phyloP scores from a whole-genome alignment of 2,329 filamentous ascomycete species.

The Colletotrichum costaricense region DNA sequence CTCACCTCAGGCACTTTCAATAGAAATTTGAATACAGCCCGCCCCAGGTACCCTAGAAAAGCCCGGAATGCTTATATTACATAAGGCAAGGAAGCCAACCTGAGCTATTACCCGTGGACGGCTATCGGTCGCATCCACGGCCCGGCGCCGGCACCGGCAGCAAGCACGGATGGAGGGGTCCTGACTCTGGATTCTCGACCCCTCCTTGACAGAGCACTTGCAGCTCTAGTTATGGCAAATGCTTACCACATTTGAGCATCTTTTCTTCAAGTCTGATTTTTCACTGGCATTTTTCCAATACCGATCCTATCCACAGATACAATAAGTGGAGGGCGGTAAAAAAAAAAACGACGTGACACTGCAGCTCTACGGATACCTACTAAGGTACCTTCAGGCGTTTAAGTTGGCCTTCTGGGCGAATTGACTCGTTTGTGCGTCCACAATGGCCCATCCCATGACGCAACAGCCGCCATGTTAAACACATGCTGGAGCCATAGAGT shows the following conservation, averaged over 20 bases:
- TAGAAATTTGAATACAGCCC: too few species aligned
- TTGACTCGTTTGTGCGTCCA: conserved; percentile 18
- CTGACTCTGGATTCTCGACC: neutral
- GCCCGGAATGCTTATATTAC: neutral
- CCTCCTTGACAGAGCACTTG: conserved; percentile 5
- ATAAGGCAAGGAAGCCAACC: neutral
- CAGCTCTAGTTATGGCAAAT: neutral
- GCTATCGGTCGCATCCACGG: neutral
- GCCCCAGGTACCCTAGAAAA: too few species aligned
- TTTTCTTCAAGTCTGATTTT: conserved; percentile 9
- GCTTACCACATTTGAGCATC: neutral
- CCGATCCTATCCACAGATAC: conserved; percentile 8
- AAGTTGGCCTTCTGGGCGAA: neutral
- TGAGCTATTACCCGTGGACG: neutral
- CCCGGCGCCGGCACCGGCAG: conserved; percentile 20
- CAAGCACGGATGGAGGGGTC: conserved; percentile 15
- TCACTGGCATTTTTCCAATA: neutral
- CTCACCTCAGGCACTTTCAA: neutral
- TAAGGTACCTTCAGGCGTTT: neutral
- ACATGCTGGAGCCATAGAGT: neutral
- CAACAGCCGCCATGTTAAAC: conserved; percentile 9
- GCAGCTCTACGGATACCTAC: neutral
- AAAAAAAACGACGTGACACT: neutral
- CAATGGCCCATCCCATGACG: conserved; percentile 27
- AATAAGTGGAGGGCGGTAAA: conserved; percentile 13